Evolutionary conservation across 73 alveolate species (phyloP), one percentile per base, ranked within the genome.

Genomic region (Paramecium sexaurelia): DNA sequence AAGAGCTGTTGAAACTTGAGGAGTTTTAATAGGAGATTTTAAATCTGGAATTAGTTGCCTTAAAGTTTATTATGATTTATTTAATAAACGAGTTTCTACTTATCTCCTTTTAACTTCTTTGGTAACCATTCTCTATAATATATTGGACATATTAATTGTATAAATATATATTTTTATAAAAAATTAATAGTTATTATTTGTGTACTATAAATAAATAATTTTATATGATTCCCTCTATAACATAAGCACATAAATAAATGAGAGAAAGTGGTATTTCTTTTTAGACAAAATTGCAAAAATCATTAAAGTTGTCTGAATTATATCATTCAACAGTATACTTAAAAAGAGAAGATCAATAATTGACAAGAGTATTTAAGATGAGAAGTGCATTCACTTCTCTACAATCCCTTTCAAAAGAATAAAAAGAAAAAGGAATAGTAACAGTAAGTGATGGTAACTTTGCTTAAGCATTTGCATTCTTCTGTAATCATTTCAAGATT

Each of bases 371-470:
- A 13, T 85, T 85, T 47, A 85, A 56, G 37, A 85, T 85, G 55
- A 45, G 78, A 24, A 55, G 93, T 55, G 39, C 75, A 1, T 85
- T 56, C 55, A 57, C 57, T 17, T 55, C 56, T 24, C 22, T 57
- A 5, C 8, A 19, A 7, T 29, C 55, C 22, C 35, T 85, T 26
- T 27, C 55, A 0, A 55, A 55, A 15, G 85, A 85, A 39, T 68
- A 85, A 33, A 85, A 55, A 56, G 82, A 55, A 35, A 85, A 55
- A 3, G 92, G 86, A n/a, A 20, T 69, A 19, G 92, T 85, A 33
- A 85, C 92, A 17, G 86, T 75, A 17, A 57, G 87, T 32, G 92
- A 85, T 85, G 92, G 92, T 56, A 85, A 85, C 36, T 85, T 85
- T 56, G 92, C 92, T 24, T 29, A 57, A 35, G 83, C 87, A 69